phyloP scores from a whole-genome alignment of 805 yeast species.

The Sugiyamaella qingdaonensis region DNA sequence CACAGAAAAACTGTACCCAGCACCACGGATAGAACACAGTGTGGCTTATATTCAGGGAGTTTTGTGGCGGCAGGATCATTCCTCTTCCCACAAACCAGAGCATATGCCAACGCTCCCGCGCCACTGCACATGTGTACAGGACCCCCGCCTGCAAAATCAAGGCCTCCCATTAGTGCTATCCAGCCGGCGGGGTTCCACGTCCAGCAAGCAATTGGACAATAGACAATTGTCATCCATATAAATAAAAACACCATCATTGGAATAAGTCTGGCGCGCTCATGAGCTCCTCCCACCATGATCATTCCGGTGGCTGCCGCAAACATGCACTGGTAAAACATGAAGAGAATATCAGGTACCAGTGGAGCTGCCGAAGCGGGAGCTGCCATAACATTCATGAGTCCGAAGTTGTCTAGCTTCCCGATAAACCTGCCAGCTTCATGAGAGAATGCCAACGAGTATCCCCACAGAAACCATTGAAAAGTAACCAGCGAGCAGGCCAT shows the following conservation, averaged over 20 bases:
- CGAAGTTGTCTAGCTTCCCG: conserved; percentile 79
- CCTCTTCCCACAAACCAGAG: conserved; percentile 88
- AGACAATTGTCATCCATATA: conserved; percentile 91
- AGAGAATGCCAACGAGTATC: conserved; percentile 83
- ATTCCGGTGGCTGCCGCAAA: conserved; percentile 91
- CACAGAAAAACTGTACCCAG: conserved; percentile 91
- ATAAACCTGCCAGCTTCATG: conserved; percentile 67
- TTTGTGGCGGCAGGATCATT: conserved; percentile 67
- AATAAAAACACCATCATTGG: conserved; percentile 96
- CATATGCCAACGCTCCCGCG: conserved; percentile 90
- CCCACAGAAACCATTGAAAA: conserved; percentile 99
- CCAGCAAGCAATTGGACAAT: conserved; percentile 96
- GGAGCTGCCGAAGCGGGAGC: conserved; percentile 60
- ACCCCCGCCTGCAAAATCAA: conserved; percentile 98
- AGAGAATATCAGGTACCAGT: conserved; percentile 81
- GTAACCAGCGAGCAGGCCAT: conserved; percentile 79
- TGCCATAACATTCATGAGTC: conserved; percentile 77
- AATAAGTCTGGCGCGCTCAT: conserved; percentile 92
- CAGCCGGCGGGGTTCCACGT: conserved; percentile 95
- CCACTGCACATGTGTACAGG: conserved; percentile 97
- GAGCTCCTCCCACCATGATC: conserved; percentile 95
- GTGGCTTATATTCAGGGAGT: conserved; percentile 89
- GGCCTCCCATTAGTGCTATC: conserved; percentile 73
- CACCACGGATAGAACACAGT: conserved; percentile 84
- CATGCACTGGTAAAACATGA: conserved; percentile 93